Evolutionary conservation across 257 asterid genomes (phyloP), one percentile per base, ranked within the genome.

Genomic region (Penstemon eatonii): DNA sequence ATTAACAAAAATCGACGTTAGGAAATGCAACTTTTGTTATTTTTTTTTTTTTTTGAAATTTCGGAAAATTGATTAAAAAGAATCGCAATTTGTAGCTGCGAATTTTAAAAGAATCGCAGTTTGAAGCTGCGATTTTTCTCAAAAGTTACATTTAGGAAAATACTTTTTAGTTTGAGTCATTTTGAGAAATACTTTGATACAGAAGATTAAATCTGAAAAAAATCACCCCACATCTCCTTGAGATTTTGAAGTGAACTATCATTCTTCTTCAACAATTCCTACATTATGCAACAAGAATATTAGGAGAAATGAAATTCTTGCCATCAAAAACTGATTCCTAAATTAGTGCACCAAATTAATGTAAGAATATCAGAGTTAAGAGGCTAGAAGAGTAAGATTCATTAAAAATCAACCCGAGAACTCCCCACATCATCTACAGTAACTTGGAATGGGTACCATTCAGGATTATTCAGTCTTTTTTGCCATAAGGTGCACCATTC

Each of bases 391-490:
- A 25, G 33, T 25, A 25, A 25, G 33, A 1, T 25, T 25, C 33
- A 25, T 36, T 40, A 55, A 4, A 40, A 64, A 40, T 66, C 47
- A 55, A 85, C 96, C 91, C 79, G 67, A 54, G 63, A 67, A 59
- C 46, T 70, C 5, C 86, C 83, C 11, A 70, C 77, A 38, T 69
- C 69, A 41, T 75, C 72, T 62, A 18, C 69, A 70, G 84, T 61
- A 3, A 84, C 50, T 47, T 65, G 75, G 71, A 91, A 83, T 5
- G 97, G 96, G 75, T 88, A 77, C 96, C 96, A 91, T n/a, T 61
- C 79, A 38, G 91, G 71, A 37, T 81, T 56, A 67, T 78, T 80
- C 63, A 89, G 52, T 68, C 68, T 79, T 60, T 83, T 95, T 78
- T 86, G 83, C 97, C 97, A 91, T 3, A 69, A 47, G 59, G 92